These are phyloP conservation scores for Babesia gibsoni DNA, from an alignment of 169 alveolate species.

Conservation along the genomic window DNA sequence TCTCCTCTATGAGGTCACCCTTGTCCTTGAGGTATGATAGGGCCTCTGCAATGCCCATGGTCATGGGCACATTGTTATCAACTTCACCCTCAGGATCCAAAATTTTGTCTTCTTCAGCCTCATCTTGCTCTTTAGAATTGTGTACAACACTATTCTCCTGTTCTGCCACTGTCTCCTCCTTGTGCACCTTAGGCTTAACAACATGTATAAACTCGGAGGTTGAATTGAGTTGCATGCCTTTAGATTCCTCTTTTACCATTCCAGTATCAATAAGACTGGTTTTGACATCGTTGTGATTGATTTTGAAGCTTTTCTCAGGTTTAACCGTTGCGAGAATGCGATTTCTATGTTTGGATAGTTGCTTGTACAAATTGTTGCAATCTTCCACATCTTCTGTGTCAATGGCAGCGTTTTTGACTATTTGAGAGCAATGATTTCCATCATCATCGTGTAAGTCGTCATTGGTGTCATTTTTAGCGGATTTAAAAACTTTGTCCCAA, in stretches of 20 bases:
- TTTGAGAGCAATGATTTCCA: constrained; percentile 1
- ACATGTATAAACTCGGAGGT: constrained; percentile 46
- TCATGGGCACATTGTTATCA: constrained; percentile 55
- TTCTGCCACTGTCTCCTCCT: not conserved
- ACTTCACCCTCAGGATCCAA: constrained; percentile 8
- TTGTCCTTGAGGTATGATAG: constrained; percentile 69
- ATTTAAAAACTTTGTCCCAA: constrained; percentile 51
- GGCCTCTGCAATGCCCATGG: constrained; percentile 71
- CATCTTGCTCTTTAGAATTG: not conserved
- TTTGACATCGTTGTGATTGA: not conserved
- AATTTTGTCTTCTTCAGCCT: not conserved
- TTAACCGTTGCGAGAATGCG: not conserved
- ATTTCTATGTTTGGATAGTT: constrained; percentile 43
- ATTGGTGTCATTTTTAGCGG: not conserved
- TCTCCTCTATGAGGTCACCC: constrained; percentile 68
- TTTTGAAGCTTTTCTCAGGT: not conserved
- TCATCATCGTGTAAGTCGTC: constrained; percentile 9
- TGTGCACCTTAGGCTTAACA: constrained; percentile 41
- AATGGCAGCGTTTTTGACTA: not conserved
- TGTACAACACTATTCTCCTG: not conserved
- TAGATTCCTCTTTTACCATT: not conserved
- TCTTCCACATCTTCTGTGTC: constrained; percentile 56
- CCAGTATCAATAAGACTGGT: constrained; percentile 28
- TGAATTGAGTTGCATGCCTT: constrained; percentile 37
- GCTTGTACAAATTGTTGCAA: constrained; percentile 39